Evolutionary conservation across 495 filamentous ascomycete species (phyloP).

Genomic region (Elasticomyces elasticus): DNA sequence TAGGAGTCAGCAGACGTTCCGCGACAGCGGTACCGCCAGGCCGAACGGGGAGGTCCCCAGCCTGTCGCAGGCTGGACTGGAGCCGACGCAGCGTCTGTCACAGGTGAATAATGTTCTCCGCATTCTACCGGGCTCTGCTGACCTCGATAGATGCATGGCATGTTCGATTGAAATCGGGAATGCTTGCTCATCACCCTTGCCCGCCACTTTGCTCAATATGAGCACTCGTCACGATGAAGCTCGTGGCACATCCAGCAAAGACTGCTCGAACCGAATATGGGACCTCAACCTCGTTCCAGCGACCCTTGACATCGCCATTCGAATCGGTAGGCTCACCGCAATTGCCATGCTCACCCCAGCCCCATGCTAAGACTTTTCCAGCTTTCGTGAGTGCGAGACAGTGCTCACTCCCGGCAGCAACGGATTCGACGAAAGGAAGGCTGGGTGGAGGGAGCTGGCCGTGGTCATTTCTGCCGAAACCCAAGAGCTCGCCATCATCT

Average conservation of each 20-base stretch:
- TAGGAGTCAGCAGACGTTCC: conserved; percentile 33
- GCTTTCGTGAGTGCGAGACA: conserved; percentile 54
- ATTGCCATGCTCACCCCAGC: conserved; percentile 97
- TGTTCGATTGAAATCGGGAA: conserved; percentile 36
- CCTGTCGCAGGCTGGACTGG: conserved; percentile 35
- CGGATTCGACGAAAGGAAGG: conserved; percentile 40
- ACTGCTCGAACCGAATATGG: conserved; percentile 38
- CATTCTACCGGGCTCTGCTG: conserved; percentile 1
- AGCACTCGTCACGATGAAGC: conserved; percentile 53
- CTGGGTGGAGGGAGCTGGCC: conserved; percentile 61
- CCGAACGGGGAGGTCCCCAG: conserved; percentile 2
- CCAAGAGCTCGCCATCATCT: conserved; percentile 43
- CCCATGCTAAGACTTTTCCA: conserved; percentile 62
- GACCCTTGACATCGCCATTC: conserved; percentile 54
- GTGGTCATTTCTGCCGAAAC: conserved; percentile 75
- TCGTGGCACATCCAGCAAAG: conserved; percentile 82
- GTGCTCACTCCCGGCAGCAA: conserved; percentile 86
- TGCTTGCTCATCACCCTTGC: conserved; percentile 35
- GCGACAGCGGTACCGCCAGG: conserved; percentile 27
- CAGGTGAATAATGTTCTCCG: conserved; percentile 33
- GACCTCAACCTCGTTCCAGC: conserved; percentile 39
- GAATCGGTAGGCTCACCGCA: conserved; percentile 59
- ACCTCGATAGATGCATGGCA: conserved; percentile 40
- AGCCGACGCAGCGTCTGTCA: conserved; percentile 59
- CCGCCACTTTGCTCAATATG: not conserved